These are phyloP conservation scores for Kalmanozyma brasiliensis DNA, from an alignment of 1,284 basidiomycete genomes.

Conservation along the genomic window DNA sequence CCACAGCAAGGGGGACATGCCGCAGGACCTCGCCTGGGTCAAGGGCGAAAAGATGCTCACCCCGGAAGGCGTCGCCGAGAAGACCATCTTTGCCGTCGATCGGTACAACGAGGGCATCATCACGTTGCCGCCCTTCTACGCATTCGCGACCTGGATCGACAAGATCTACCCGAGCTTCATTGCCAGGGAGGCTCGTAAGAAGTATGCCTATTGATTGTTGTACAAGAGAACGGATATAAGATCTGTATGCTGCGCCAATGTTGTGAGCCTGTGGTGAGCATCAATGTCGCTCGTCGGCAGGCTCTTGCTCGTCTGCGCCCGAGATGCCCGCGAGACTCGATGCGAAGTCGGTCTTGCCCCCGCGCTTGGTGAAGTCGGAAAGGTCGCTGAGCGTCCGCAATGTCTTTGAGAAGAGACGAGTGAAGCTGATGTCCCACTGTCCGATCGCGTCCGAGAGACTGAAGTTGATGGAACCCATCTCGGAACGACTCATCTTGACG, in stretches of 20 bases:
- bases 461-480: slow-evolving; percentile 37
- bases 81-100: slow-evolving; percentile 53
- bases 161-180: slow-evolving; percentile 38
- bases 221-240: neutral
- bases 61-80: slow-evolving; percentile 36
- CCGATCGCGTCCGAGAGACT: slow-evolving; percentile 31
- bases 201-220: slow-evolving; percentile 37
- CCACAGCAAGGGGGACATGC: slow-evolving; percentile 18
- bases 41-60: slow-evolving; percentile 53
- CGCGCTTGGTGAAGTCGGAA: slow-evolving; percentile 15
- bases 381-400: slow-evolving; percentile 48
- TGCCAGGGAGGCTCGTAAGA: slow-evolving; percentile 27
- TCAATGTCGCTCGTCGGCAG: slow-evolving; percentile 17
- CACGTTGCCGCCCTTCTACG: slow-evolving; percentile 48
- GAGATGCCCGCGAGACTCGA: slow-evolving; percentile 25
- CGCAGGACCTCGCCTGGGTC: slow-evolving; percentile 42
- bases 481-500: slow-evolving; percentile 35
- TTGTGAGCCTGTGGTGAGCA: too few relatives aligned
- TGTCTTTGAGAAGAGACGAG: slow-evolving; percentile 44
- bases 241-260: too few relatives aligned
- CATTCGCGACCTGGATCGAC: slow-evolving; percentile 38
- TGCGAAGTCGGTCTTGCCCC: slow-evolving; percentile 14
- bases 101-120: slow-evolving; percentile 37
- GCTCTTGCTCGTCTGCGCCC: slow-evolving; percentile 25
- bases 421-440: slow-evolving; percentile 51